Evolutionary conservation across 441 rosid genomes (phyloP).

Genomic region (Cnidoscolus chayamansa): DNA sequence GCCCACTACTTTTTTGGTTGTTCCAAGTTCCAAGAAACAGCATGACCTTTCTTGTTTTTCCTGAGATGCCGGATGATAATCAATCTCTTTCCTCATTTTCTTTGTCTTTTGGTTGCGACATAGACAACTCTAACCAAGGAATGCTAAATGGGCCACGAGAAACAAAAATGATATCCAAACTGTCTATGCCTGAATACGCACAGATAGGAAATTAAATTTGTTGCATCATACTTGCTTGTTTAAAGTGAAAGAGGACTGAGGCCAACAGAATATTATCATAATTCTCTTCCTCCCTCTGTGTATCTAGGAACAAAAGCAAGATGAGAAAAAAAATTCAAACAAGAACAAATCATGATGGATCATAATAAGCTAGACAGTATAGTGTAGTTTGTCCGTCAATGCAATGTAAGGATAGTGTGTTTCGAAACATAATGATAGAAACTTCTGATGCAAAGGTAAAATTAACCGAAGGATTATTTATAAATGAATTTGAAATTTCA

Average conservation of each 20-base stretch:
- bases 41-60: background rate
- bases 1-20: conserved; percentile 31
- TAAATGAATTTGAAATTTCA: background rate
- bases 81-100: conserved; percentile 54
- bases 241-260: background rate
- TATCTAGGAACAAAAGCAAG: background rate
- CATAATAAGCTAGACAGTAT: conserved; percentile 4
- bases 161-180: background rate
- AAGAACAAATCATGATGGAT: background rate
- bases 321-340: background rate
- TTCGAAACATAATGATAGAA: background rate
- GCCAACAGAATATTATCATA: background rate
- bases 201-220: background rate
- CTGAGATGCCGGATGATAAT: background rate
- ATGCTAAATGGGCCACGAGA: background rate
- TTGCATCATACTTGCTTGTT: background rate
- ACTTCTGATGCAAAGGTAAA: background rate
- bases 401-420: background rate
- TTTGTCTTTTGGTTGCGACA: conserved; percentile 36
- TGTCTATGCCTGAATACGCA: background rate
- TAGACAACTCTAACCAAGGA: conserved; percentile 11
- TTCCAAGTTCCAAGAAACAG: conserved; percentile 22
- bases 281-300: background rate
- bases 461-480: background rate
- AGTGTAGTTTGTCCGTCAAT: conserved; percentile 60